Evolutionary conservation across 306 rosid species (phyloP).

Genomic region (Glycine latifolia): DNA sequence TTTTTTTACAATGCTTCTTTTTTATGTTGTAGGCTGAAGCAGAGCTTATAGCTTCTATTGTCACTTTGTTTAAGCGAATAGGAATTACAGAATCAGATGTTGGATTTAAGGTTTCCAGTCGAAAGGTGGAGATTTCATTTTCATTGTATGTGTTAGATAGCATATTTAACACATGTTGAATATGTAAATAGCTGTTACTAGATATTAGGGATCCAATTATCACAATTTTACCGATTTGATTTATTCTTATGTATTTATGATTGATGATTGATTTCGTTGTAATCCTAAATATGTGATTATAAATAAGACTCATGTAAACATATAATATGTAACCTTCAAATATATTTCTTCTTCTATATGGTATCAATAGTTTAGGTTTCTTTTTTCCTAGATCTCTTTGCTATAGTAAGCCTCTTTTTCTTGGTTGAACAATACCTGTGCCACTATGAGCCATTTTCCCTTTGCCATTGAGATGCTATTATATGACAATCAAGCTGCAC

Average conservation of each 20-base stretch:
- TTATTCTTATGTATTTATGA: background rate
- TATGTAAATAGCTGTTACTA: background rate
- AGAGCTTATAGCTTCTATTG: constrained; percentile 86
- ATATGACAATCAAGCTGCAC: too few relatives aligned
- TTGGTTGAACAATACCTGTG: background rate
- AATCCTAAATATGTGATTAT: background rate
- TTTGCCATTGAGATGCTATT: background rate
- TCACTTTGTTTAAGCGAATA: constrained; percentile 83
- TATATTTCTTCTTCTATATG: background rate
- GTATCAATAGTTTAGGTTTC: background rate
- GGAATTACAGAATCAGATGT: constrained; percentile 93
- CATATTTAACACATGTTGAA: background rate
- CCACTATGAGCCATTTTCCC: background rate
- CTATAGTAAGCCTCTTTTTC: background rate
- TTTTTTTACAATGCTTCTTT: constrained; percentile 36
- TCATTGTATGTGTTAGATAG: constrained; percentile 12
- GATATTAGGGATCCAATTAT: background rate
- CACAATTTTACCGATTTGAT: background rate
- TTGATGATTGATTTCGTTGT: background rate
- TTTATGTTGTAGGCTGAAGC: constrained; percentile 84
- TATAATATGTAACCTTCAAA: background rate
- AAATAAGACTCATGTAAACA: background rate
- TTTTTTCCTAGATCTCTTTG: background rate
- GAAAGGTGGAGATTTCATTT: constrained; percentile 71
- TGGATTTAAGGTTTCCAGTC: constrained; percentile 95